Conservation (phyloP, 2,329 filamentous ascomycete species). For the Aspergillus fumigatus region DNA sequence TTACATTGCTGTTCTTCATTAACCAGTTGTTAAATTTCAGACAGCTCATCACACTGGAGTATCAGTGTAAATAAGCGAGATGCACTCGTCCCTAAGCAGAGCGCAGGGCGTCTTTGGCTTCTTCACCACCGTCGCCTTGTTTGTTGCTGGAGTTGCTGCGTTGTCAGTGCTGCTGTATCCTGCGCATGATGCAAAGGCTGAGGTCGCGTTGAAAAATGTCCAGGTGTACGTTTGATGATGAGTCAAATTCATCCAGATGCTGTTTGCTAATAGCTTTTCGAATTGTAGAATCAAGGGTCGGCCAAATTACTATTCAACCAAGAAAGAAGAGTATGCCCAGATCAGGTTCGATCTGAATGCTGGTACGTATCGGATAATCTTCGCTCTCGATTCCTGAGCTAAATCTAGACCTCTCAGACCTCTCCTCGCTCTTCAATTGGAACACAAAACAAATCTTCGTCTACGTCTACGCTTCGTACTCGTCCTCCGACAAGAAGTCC, state of each 20-base stretch:
- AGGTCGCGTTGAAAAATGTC: constrained; percentile 54
- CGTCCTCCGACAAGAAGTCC: constrained; percentile 31
- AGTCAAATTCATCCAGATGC: not conserved
- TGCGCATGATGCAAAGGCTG: constrained; percentile 52
- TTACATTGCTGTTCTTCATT: not conserved
- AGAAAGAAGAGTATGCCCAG: constrained; percentile 93
- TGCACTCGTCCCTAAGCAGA: constrained; percentile 85
- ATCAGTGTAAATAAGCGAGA: constrained; percentile 39
- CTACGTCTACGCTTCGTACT: constrained; percentile 79
- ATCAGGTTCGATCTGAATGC: constrained; percentile 90
- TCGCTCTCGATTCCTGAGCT: not conserved
- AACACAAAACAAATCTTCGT: constrained; percentile 99
- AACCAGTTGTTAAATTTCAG: not conserved
- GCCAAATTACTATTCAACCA: constrained; percentile 90
- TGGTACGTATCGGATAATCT: constrained; percentile 36
- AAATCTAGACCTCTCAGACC: constrained; percentile 49
- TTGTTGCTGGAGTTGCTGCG: constrained; percentile 73
- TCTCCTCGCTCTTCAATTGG: constrained; percentile 93
- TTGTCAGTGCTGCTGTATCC: constrained; percentile 65
- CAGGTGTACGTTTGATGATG: constrained; percentile 64
- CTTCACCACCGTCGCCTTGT: constrained; percentile 91
- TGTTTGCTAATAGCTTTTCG: constrained; percentile 1
- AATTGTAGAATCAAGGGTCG: constrained; percentile 70
- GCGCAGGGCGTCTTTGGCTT: constrained; percentile 93
- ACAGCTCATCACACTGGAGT: not conserved